These are phyloP conservation scores for Dittrichia graveolens DNA, from an alignment of 129 eudicot genomes.

Conservation along the genomic window DNA sequence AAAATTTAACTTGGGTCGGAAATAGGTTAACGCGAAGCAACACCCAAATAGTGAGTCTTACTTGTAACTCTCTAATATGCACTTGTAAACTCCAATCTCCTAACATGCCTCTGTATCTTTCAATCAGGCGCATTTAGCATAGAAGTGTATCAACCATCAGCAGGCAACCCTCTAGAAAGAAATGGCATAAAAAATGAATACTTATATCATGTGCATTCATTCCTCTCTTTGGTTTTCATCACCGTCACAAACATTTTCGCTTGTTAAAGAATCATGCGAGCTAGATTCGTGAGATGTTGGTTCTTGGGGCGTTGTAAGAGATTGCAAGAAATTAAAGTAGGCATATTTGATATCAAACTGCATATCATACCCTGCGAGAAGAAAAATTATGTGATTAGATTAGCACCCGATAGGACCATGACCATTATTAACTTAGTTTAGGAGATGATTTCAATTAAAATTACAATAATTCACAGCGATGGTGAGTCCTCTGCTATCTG, in stretches of 20 bases:
- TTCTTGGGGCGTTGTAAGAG: slow-evolving; percentile 37
- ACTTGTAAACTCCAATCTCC: no score
- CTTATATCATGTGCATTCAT: no score
- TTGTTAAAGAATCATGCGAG: slow-evolving; percentile 7
- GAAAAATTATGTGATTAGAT: not conserved
- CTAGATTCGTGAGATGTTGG: slow-evolving; percentile 9
- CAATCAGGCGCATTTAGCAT: no score
- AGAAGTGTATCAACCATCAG: no score
- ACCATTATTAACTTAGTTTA: not conserved
- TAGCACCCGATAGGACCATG: not conserved
- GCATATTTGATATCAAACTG: slow-evolving; percentile 91
- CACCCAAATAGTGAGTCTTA: no score
- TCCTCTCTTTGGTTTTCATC: slow-evolving; percentile 21
- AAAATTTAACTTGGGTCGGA: no score
- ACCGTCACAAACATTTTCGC: slow-evolving; percentile 23
- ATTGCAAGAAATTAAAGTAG: slow-evolving; percentile 91
- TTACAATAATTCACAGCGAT: slow-evolving; percentile 93
- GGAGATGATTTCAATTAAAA: not conserved
- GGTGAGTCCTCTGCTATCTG: slow-evolving; percentile 70
- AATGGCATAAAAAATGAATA: no score
- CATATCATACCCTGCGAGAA: slow-evolving; percentile 96
- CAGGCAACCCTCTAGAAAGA: no score
- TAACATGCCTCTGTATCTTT: no score
- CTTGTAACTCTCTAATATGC: no score
- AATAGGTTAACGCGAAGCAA: no score